Base-by-base conservation (phyloP, 345 rosid genomes). In the Moricandia moricandioides region DNA sequence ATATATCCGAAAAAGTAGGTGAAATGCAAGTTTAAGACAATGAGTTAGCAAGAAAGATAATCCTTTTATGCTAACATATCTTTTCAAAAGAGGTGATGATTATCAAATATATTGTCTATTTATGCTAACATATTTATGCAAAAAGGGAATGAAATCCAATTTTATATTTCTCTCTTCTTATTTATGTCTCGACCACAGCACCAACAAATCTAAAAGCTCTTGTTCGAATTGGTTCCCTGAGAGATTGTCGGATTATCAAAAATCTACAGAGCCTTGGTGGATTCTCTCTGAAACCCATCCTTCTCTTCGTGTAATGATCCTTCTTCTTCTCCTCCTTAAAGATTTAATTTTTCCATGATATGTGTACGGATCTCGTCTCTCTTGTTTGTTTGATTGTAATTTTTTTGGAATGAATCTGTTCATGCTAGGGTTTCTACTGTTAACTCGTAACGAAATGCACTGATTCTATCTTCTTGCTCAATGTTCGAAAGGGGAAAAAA, bases 361-460 rank as follows among this genome's bases (percentile, higher is more conserved):
- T 55, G 54, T 55, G 37, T 37, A 56, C 29, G 64, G 54, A 69
- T 69, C 73, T 69, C 12, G 55, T 34, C 45, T 16, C 66, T 62
- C 66, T 34, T 69, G 62, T 37, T 55, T n/a, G 9, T 29, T 29
- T 29, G 31, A 29, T 29, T 29, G 31, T 29, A 29, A 69, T 24
- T 2, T 24, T 2, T 24, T 2, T 34, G 7, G 7, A 30, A 33
- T 54, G 5, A 54, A 45, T 45, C 52, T 51, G 26, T 55, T 30
- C 9, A 55, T 55, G 33, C 31, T 7, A 69, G 52, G 63, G 63
- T 55, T 69, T 66, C 29, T 13, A 13, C 52, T 45, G 21, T 7
- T 29, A 10, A 26, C 37, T 27, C 2, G 13, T 16, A 21, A 30
- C 17, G 24, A 17, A 59, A 33, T 47, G 56, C n/a, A 16, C 11